Conservation (phyloP, 768 basidiomycete species). For the Naematelia aurantialba region DNA sequence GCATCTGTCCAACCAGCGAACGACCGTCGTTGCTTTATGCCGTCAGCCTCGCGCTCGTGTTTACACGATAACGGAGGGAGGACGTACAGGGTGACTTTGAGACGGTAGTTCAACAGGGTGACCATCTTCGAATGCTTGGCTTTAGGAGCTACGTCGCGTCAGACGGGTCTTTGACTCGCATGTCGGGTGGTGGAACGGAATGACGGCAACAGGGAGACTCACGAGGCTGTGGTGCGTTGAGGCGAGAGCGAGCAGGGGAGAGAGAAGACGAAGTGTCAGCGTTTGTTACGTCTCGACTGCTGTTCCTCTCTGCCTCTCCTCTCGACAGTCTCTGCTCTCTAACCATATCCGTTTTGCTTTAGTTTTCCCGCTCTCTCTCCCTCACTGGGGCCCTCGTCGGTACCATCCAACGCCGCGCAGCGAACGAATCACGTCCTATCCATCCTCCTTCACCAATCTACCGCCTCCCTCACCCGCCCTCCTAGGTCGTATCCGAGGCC, state of each 20-base stretch:
- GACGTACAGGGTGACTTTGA: constrained; percentile 85
- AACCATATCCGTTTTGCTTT: too few species aligned
- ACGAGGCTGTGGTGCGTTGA: constrained; percentile 18
- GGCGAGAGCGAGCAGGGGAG: background rate
- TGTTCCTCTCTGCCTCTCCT: background rate
- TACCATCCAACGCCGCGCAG: too few species aligned
- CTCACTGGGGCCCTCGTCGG: too few species aligned
- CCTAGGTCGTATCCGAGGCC: too few species aligned
- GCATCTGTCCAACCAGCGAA: constrained; percentile 93
- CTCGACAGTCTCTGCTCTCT: too few species aligned
- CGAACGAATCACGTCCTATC: too few species aligned
- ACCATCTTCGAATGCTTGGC: constrained; percentile 99
- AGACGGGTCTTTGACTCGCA: background rate
- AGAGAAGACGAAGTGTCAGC: constrained; percentile 8
- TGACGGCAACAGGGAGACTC: constrained; percentile 5
- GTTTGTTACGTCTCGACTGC: background rate
- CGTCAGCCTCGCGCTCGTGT: constrained; percentile 1
- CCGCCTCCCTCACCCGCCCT: too few species aligned
- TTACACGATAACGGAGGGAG: background rate
- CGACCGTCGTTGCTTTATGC: constrained; percentile 68
- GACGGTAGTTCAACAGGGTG: constrained; percentile 92
- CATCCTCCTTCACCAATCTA: too few species aligned
- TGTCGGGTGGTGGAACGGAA: background rate
- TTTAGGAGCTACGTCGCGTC: constrained; percentile 61
- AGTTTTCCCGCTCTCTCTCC: too few species aligned